Percentiles rank a stretch among this genome's conserved stretches.
These are phyloP conservation scores for Malassezia vespertilionis DNA, from an alignment of 1,284 basidiomycete genomes.

Conservation along the genomic window DNA sequence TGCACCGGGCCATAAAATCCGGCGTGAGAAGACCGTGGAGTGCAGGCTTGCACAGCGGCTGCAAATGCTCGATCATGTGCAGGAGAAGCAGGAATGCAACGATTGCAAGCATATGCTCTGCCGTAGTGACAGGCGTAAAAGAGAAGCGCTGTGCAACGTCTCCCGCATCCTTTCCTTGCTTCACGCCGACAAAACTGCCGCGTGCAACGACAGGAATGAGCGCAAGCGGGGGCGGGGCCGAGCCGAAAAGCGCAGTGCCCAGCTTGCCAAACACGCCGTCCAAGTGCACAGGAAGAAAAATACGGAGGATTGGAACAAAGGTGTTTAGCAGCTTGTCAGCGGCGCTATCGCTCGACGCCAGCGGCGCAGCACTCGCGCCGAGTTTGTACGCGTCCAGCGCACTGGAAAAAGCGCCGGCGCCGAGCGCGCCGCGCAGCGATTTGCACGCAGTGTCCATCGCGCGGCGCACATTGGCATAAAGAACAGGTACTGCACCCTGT, in stretches of 20 bases:
- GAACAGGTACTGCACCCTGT: slow-evolving; percentile 15
- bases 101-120: slow-evolving; percentile 7
- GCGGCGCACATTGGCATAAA: slow-evolving; percentile 34
- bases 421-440: slow-evolving; percentile 14
- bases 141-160: not conserved
- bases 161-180: not conserved
- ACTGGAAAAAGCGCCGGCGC: slow-evolving; percentile 1
- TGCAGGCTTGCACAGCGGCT: slow-evolving; percentile 52
- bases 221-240: not conserved
- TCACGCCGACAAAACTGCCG: slow-evolving; percentile 8
- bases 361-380: not conserved
- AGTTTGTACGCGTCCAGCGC: slow-evolving; percentile 1
- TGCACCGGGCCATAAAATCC: not conserved
- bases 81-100: slow-evolving; percentile 3
- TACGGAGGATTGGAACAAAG: slow-evolving; percentile 27
- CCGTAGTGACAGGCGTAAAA: not conserved
- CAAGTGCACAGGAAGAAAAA: slow-evolving; percentile 24
- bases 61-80: slow-evolving; percentile 58
- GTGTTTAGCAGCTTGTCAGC: slow-evolving; percentile 27
- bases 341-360: slow-evolving; percentile 16
- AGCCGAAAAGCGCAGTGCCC: slow-evolving; percentile 11
- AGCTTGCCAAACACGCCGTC: slow-evolving; percentile 17
- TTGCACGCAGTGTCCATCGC: slow-evolving; percentile 34
- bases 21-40: slow-evolving; percentile 6
- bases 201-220: not conserved